These are phyloP conservation scores for Colletotrichum kahawae DNA, from an alignment of 2,329 filamentous ascomycete genomes.

Conservation along the genomic window DNA sequence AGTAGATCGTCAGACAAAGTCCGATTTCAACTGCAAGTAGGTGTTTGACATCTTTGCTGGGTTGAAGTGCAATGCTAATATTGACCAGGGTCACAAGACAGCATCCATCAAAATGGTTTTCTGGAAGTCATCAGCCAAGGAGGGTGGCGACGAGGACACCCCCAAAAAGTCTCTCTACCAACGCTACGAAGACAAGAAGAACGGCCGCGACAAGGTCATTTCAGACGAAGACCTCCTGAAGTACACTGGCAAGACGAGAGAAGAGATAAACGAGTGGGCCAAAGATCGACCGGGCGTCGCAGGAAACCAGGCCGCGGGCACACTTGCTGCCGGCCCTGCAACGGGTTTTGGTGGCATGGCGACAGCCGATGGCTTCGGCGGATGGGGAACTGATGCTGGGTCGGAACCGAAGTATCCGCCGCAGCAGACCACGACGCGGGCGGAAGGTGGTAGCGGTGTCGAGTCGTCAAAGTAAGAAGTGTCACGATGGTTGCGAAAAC, in stretches of 20 bases:
- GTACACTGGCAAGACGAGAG: slow-evolving; percentile 43
- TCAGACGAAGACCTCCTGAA: slow-evolving; percentile 44
- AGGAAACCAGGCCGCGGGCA: slow-evolving; percentile 43
- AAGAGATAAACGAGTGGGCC: slow-evolving; percentile 39
- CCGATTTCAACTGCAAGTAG: background rate
- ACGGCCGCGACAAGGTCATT: slow-evolving; percentile 27
- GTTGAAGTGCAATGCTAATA: background rate
- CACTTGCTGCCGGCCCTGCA: slow-evolving; percentile 30
- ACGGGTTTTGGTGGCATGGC: slow-evolving; percentile 34
- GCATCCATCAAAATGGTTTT: background rate
- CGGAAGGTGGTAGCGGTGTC: background rate
- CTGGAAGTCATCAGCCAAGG: background rate
- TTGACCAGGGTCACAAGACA: background rate
- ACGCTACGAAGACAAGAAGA: slow-evolving; percentile 36
- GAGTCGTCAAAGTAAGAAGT: background rate
- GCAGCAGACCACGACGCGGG: background rate
- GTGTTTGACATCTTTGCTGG: background rate
- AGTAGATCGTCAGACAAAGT: background rate
- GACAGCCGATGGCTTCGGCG: slow-evolving; percentile 34
- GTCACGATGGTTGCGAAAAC: background rate
- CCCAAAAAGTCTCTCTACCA: slow-evolving; percentile 36
- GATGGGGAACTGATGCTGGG: slow-evolving; percentile 36
- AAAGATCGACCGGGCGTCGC: slow-evolving; percentile 42
- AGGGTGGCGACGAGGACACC: background rate
- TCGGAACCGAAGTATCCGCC: slow-evolving; percentile 41